Evolutionary conservation across 2,329 filamentous ascomycete species (phyloP), one percentile per base, ranked within the genome.

Genomic region (Teratosphaeriaceae sp.): DNA sequence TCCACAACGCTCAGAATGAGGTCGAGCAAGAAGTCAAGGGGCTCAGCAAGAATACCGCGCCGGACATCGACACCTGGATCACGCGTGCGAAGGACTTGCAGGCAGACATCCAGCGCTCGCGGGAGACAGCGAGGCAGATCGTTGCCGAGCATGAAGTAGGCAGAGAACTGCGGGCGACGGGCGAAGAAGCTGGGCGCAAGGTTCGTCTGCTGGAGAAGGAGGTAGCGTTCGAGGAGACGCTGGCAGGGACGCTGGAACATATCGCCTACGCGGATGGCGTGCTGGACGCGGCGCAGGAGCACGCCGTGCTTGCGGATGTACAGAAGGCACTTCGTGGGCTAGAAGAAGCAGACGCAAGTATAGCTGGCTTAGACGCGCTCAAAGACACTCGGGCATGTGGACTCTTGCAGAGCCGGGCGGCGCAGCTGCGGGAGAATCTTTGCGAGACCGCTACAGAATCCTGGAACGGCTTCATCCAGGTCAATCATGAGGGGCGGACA

Each of bases 11-110:
- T 11, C 70, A 71, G 45, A 65, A 76, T 43, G 66, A 74, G 40
- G 69, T 75, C 40, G 76, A 78, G 80, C 67, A 75, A 46, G 82
- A 94, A 55, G 84, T 97, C 45, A 83, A 82, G 51, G 65, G 71
- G 18, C 78, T 92, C 48, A 94, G 89, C 64, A 78, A 80, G 58
- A 80, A 88, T 52, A 84, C 81, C 15, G 84, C 82, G 44, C 78
- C 82, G 29, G 84, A 94, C 57, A 84, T 95, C 39, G 84, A 88
- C 59, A 78, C 82, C 40, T 97, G 90, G 90, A 85, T 94, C 44
- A 69, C 74, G 40, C 87, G 92, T 63, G 88, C 89, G 37, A 87
- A 87, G 64, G 79, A 82, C 40, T 76, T 96, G 6, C 87, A 94
- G 62, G 78, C 82, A 48, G 90, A 96, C 59, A 90, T 96, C 51